phyloP scores from a whole-genome alignment of 2,329 filamentous ascomycete species.

The Colletotrichum camelliae region DNA sequence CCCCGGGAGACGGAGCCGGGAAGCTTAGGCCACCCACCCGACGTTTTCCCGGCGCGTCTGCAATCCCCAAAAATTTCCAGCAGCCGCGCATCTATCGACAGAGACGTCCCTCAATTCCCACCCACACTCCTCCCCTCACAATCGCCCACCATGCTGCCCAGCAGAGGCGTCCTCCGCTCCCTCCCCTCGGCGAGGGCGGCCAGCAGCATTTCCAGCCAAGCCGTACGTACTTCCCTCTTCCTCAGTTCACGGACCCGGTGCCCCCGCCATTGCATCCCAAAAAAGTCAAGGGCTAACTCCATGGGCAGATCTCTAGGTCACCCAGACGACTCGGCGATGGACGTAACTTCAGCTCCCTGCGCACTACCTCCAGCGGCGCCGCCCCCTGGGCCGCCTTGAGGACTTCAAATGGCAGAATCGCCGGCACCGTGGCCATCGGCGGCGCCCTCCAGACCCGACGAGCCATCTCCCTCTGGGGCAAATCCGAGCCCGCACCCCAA shows the following conservation, averaged over 20 bases:
- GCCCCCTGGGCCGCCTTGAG: conserved; percentile 9
- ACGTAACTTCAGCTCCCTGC: conserved; percentile 36
- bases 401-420: neutral
- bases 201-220: conserved; percentile 28
- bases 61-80: conserved; percentile 34
- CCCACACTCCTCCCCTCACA: conserved; percentile 19
- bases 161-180: conserved; percentile 48
- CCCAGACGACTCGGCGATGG: conserved; percentile 36
- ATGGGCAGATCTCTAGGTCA: conserved; percentile 24
- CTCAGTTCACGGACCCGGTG: neutral
- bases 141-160: conserved; percentile 46
- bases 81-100: neutral
- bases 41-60: conserved; percentile 38
- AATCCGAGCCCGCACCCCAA: conserved; percentile 15
- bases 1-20: conserved; percentile 1
- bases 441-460: conserved; percentile 22
- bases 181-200: conserved; percentile 37
- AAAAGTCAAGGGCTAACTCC: neutral
- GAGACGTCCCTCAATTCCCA: conserved; percentile 8
- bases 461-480: conserved; percentile 22
- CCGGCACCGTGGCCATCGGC: conserved; percentile 35
- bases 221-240: conserved; percentile 27
- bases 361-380: neutral
- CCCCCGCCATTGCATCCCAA: neutral
- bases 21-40: conserved; percentile 27